Conservation (phyloP, 441 rosid species). For the Pelargonium cotyledonis region DNA sequence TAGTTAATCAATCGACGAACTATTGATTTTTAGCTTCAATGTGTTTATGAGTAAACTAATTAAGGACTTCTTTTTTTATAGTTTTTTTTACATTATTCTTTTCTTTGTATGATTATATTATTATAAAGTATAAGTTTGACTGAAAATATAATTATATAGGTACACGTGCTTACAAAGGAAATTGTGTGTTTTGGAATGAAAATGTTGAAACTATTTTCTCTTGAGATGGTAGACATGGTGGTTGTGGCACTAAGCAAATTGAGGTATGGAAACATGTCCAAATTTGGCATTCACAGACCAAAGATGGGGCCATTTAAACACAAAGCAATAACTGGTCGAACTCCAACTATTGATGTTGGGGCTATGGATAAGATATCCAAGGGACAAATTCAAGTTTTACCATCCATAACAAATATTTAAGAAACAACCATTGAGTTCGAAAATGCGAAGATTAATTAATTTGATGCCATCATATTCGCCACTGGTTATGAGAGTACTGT, state of each 20-base stretch:
- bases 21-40: no score
- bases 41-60: no score
- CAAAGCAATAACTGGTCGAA: conserved; percentile 31
- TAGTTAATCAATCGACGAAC: no score
- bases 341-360: conserved; percentile 54
- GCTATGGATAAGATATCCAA: conserved; percentile 25
- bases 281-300: conserved; percentile 43
- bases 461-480: conserved; percentile 40
- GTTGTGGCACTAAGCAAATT: conserved; percentile 19
- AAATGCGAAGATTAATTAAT: conserved; percentile 16
- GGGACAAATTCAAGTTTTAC: conserved; percentile 31
- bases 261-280: conserved; percentile 23
- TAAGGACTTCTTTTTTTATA: no score
- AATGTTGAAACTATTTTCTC: conserved; percentile 28
- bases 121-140: no score
- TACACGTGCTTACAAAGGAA: conserved; percentile 37
- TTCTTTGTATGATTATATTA: no score
- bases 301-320: conserved; percentile 34
- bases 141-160: no score
- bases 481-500: conserved; percentile 46
- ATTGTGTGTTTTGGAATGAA: conserved; percentile 34
- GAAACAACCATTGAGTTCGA: conserved; percentile 26
- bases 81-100: no score
- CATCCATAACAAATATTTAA: conserved; percentile 22
- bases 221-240: conserved; percentile 31